Base-by-base conservation (phyloP, 2,329 filamentous ascomycete genomes). In the Xylaria hypoxylon region DNA sequence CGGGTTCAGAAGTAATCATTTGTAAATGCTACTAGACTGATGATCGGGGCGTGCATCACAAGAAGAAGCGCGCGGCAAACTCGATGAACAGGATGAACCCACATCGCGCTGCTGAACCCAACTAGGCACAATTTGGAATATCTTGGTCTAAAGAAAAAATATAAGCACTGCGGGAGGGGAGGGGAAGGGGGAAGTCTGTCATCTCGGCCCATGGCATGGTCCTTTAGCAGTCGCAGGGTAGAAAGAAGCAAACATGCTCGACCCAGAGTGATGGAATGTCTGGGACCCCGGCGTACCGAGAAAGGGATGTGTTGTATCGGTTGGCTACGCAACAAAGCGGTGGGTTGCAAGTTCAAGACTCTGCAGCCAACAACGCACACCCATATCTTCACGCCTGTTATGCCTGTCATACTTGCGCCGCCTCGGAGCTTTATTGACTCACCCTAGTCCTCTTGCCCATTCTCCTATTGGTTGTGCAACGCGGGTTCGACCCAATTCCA, bases 1-100 rank as follows among this genome's bases (percentile, higher is more conserved):
- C 45, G 80, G 81, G 31, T 78, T 40, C 62, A 75, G 48, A 69
- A 76, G 59, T 69, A 78, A 72, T 40, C 71, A 75, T 55, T 40
- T 76, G 53, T 77, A 59, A 68, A 38, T 59, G 59, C 22, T 38
- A 28, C 7, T 45, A 47, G 47, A 28, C 17, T 8, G 33, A 19
- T 22, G 33, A 44, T 53, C 33, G 26, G 31, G 68, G 38, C n/a
- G 47, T 45, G 50, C 45, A 50, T 28, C 55, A 61, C 33, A 42
- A 52, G 26, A 15, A 53, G 51, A 68, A 55, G 64, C 69, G 68
- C 66, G 70, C 68, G 68, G 62, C 59, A 70, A 70, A 63, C 22
- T 33, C 45, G 15, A 56, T n/a, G 22, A 35, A 50, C 26, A 26
- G 28, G 47, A 45, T 38, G 19, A 33, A 31, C 19, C 35, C 33